Conservation (phyloP, 176 grass and related monocot genomes). For the Pharus latifolius region DNA sequence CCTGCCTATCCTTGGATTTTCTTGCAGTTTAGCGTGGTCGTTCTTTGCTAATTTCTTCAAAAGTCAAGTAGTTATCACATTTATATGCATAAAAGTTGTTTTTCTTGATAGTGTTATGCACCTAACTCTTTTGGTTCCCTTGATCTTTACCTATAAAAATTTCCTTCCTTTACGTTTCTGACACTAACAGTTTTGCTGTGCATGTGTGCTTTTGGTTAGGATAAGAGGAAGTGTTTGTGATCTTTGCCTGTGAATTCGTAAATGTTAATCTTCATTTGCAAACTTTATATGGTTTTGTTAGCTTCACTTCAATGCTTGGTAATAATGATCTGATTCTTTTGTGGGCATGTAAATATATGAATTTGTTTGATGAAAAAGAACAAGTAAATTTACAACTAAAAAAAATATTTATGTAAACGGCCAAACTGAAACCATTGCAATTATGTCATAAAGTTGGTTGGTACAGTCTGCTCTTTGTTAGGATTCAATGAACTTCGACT, state of each 20-base stretch:
- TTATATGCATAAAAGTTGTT: background rate
- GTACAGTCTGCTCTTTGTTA: background rate
- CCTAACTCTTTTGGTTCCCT: background rate
- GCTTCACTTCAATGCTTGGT: background rate
- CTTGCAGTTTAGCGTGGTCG: conserved; percentile 12
- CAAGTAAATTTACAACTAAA: background rate
- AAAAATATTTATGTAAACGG: background rate
- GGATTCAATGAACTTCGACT: no score
- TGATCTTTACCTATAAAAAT: background rate
- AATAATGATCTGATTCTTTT: background rate
- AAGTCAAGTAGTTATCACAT: background rate
- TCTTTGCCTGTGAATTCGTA: background rate
- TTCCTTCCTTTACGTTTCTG: background rate
- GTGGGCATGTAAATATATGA: background rate
- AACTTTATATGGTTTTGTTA: background rate
- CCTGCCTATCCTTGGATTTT: background rate
- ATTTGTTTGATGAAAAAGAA: background rate
- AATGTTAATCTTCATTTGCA: background rate
- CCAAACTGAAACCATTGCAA: background rate
- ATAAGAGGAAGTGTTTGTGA: background rate
- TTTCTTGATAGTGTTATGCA: background rate
- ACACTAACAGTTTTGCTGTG: background rate
- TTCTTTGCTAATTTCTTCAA: conserved; percentile 20
- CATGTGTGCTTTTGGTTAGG: background rate
- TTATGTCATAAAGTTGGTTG: background rate